Evolutionary conservation across 495 filamentous ascomycete genomes (phyloP).

Genomic region (Penicillium pancosmium): DNA sequence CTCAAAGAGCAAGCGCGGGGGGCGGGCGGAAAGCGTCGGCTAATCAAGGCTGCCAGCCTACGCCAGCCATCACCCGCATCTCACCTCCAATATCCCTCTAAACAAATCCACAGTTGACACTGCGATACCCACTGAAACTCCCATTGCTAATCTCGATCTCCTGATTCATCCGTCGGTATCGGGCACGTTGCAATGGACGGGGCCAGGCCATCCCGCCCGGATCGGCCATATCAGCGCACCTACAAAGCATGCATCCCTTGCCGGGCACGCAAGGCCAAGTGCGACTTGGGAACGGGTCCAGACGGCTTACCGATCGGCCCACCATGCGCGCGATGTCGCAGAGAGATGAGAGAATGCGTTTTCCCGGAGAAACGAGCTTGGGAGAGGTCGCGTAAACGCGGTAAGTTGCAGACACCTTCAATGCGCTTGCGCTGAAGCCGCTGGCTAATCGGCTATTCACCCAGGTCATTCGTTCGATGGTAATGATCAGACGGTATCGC

Average conservation of each 20-base stretch:
- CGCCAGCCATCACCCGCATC: neutral
- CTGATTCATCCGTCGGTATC: conserved; percentile 24
- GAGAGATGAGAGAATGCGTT: conserved; percentile 88
- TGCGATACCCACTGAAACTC: conserved; percentile 8
- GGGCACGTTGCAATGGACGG: conserved; percentile 37
- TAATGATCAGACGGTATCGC: conserved; percentile 12
- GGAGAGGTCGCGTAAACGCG: conserved; percentile 44
- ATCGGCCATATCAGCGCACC: conserved; percentile 49
- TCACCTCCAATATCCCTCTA: conserved; percentile 2
- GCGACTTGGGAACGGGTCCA: conserved; percentile 62
- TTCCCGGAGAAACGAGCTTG: conserved; percentile 78
- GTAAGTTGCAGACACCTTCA: conserved; percentile 23
- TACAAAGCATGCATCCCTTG: conserved; percentile 55
- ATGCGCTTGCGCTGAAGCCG: neutral
- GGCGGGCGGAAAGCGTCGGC: conserved; percentile 6
- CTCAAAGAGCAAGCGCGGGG: neutral
- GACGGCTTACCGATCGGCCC: conserved; percentile 79
- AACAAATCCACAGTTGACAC: conserved; percentile 4
- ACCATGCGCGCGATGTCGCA: conserved; percentile 87
- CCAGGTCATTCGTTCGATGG: conserved; percentile 24
- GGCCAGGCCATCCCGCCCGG: conserved; percentile 38
- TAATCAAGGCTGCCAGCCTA: neutral
- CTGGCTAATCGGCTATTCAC: conserved; percentile 9
- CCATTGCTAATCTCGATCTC: conserved; percentile 12
- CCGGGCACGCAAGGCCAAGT: conserved; percentile 52